A percentile compares a stretch with the other conserved stretches of the same genome.
Conservation (phyloP, 345 rosid genomes). For the Eucalyptus caleyi region DNA sequence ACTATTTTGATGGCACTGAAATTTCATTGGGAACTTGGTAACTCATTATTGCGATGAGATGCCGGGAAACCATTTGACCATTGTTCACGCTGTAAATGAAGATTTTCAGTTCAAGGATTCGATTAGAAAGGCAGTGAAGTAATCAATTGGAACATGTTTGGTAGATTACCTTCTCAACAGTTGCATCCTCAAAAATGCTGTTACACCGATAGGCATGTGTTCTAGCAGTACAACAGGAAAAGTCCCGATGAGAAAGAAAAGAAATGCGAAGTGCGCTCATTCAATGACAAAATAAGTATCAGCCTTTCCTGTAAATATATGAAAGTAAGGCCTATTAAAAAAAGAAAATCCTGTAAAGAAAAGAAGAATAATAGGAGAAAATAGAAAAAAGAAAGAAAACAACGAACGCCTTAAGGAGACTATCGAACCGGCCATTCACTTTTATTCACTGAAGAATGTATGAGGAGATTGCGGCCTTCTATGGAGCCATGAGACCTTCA, state of each 20-base stretch:
- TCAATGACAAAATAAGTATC: background rate
- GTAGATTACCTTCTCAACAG: background rate
- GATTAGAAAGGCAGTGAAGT: background rate
- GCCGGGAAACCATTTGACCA: background rate
- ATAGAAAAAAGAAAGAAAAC: background rate
- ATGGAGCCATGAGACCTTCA: slow-evolving; percentile 19
- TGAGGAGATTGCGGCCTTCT: background rate
- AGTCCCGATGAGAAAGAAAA: background rate
- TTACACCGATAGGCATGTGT: background rate
- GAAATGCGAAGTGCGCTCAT: background rate
- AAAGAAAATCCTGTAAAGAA: background rate
- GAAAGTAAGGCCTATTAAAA: background rate
- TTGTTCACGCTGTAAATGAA: background rate
- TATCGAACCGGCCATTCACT: background rate
- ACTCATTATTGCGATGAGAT: background rate
- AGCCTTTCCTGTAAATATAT: background rate
- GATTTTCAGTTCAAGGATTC: background rate
- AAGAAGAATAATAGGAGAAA: background rate
- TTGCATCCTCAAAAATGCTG: background rate
- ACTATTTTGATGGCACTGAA: background rate
- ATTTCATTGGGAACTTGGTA: background rate
- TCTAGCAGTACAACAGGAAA: background rate
- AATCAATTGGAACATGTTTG: background rate
- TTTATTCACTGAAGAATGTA: background rate
- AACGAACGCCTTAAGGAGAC: background rate